Conservation (phyloP, 129 eudicot genomes). For the Flaveria bidentis region DNA sequence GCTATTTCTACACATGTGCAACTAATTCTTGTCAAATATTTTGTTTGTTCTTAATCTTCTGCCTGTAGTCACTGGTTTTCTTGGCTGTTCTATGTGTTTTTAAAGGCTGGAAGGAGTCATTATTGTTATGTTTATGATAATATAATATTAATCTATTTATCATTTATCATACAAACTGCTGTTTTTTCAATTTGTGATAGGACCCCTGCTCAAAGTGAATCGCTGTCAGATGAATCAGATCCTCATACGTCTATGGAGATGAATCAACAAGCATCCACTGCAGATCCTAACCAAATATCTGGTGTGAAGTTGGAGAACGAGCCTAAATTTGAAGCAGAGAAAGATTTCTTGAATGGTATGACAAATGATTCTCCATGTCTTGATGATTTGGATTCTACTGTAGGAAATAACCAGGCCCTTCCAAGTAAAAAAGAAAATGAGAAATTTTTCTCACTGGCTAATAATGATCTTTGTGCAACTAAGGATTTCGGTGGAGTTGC, state of each 20-base stretch:
- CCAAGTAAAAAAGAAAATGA: slow-evolving; percentile 40
- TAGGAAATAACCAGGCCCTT: slow-evolving; percentile 29
- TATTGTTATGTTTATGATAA: not conserved
- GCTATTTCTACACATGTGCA: slow-evolving; percentile 7
- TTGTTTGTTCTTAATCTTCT: slow-evolving; percentile 18
- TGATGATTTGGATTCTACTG: slow-evolving; percentile 54
- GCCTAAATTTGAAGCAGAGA: slow-evolving; percentile 44
- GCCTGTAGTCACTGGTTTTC: slow-evolving; percentile 5
- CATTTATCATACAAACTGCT: slow-evolving; percentile 10
- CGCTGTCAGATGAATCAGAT: slow-evolving; percentile 77
- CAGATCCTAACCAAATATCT: slow-evolving; percentile 41
- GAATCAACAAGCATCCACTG: slow-evolving; percentile 50
- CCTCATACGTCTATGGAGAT: slow-evolving; percentile 64
- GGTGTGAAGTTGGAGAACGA: slow-evolving; percentile 42
- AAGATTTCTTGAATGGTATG: slow-evolving; percentile 31
- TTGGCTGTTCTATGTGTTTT: slow-evolving; percentile 7
- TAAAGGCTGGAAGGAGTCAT: not conserved
- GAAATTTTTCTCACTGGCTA: slow-evolving; percentile 22
- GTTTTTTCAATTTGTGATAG: slow-evolving; percentile 40
- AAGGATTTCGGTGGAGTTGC: slow-evolving; percentile 37
- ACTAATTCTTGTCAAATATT: slow-evolving; percentile 1
- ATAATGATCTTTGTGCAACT: slow-evolving; percentile 34
- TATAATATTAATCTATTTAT: slow-evolving; percentile 9
- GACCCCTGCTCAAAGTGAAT: slow-evolving; percentile 92
- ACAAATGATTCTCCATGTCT: slow-evolving; percentile 39